Evolutionary conservation across 306 rosid genomes (phyloP), one percentile per base, ranked within the genome.

Genomic region (Cucumis hystrix): DNA sequence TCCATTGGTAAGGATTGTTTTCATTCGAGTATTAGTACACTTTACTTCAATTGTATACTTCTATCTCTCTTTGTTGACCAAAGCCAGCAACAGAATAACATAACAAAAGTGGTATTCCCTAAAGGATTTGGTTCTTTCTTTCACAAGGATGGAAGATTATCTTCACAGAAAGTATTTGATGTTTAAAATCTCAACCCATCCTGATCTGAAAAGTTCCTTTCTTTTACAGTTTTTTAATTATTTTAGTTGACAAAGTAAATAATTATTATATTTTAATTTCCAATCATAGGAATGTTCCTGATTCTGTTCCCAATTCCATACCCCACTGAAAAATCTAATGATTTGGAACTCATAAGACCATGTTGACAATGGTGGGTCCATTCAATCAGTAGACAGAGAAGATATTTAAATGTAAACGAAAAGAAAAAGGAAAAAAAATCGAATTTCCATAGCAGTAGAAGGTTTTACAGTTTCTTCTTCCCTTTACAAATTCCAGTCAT

Each of bases 311-410:
- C 76, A 70, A 51, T 49, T 8, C 9, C 59, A 72, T 72, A 41
- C 76, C 76, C 76, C 61, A 72, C 60, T 70, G 58, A 70, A 25
- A 70, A 70, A 21, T 70, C 9, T 45, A 4, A 25, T 23, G 40
- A 17, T 37, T 65, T 8, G 55, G 17, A 40, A 21, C 55, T n/a
- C 6, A 41, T 4, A 65, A 35, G 39, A 45, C 75, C 75, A 69
- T 21, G 35, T 21, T 23, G 25, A 25, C 62, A 72, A 52, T 51
- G 77, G 61, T 72, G 77, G 77, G 77, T 72, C 76, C 76, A 72
- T 49, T 72, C 45, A 71, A 15, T 71, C 76, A 28, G 76, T 49
- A 21, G 23, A 23, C 23, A 28, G 14, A 25, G 76, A 72, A 72
- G 57, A 47, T 43, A 45, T 70, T 43, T 70, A 4, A 67, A 67